phyloP scores from a whole-genome alignment of 306 rosid species.

The Sindora glabra region DNA sequence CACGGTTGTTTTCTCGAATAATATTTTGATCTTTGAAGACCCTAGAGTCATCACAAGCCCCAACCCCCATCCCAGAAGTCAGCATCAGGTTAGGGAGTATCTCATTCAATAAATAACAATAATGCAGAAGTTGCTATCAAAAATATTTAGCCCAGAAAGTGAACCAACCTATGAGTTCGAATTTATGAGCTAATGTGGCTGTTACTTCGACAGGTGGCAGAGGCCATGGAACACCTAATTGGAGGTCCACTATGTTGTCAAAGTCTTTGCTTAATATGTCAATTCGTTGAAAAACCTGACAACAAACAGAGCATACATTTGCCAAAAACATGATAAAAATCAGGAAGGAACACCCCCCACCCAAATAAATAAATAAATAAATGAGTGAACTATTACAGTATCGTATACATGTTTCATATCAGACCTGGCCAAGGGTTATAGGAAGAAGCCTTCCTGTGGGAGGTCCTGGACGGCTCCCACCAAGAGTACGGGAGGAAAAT shows the following conservation, averaged over 20 bases:
- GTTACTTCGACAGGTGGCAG: constrained; percentile 61
- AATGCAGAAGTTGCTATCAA: not conserved
- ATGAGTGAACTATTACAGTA: not conserved
- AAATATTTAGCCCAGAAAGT: not conserved
- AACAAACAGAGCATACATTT: not conserved
- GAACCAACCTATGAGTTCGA: constrained; percentile 72
- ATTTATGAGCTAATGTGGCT: constrained; percentile 93
- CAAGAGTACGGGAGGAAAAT: constrained; percentile 77
- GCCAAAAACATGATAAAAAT: not conserved
- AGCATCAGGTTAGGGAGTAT: not conserved
- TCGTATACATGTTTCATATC: not conserved
- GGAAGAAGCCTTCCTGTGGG: constrained; percentile 88
- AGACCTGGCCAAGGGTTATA: constrained; percentile 86
- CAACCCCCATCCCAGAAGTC: not conserved
- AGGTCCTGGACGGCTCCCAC: constrained; percentile 97
- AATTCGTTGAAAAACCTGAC: constrained; percentile 90
- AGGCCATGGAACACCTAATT: constrained; percentile 93
- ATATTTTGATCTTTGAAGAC: constrained; percentile 60
- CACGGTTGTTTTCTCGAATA: constrained; percentile 74
- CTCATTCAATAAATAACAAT: not conserved
- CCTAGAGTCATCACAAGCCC: constrained; percentile 32
- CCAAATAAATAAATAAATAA: too few species aligned
- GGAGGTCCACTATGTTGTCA: constrained; percentile 81
- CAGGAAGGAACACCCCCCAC: too few species aligned
- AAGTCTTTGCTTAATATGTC: constrained; percentile 78